Conservation (phyloP, 148 eudicot species). For the Silene latifolia region DNA sequence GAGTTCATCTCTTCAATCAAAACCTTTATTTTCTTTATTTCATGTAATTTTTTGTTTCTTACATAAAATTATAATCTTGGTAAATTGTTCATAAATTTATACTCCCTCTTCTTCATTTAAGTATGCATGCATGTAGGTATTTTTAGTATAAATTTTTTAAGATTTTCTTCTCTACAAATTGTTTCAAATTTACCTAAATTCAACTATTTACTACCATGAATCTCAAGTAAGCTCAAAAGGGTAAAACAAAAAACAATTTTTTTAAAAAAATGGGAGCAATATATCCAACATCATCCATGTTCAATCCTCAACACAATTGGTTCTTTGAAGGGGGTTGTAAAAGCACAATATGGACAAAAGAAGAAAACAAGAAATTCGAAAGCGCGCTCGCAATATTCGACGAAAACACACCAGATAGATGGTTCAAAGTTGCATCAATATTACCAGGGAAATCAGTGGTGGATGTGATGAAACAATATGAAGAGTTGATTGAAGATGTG, state of each 20-base stretch:
- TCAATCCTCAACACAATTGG: conserved; percentile 31
- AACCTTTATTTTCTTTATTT: too few relatives aligned
- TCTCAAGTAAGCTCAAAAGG: not conserved
- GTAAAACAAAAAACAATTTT: not conserved
- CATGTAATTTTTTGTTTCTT: not conserved
- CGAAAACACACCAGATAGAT: conserved; percentile 63
- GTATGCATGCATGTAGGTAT: not conserved
- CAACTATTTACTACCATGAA: not conserved
- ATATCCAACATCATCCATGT: conserved; percentile 31
- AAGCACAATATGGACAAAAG: conserved; percentile 61
- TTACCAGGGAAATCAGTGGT: conserved; percentile 67
- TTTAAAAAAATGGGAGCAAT: conserved; percentile 38
- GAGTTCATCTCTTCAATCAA: too few relatives aligned
- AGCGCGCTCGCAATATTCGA: conserved; percentile 71
- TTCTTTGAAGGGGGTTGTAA: conserved; percentile 30
- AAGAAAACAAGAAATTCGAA: conserved; percentile 88
- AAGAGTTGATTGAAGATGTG: conserved; percentile 62
- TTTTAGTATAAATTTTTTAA: not conserved
- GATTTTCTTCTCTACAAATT: not conserved
- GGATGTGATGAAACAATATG: conserved; percentile 67
- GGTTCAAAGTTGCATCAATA: conserved; percentile 64
- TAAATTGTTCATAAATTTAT: not conserved
- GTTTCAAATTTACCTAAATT: too few relatives aligned
- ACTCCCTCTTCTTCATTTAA: not conserved
- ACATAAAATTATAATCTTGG: not conserved